Evolutionary conservation across 129 eudicot genomes (phyloP), one percentile per base, ranked within the genome.

Genomic region (Dittrichia graveolens): DNA sequence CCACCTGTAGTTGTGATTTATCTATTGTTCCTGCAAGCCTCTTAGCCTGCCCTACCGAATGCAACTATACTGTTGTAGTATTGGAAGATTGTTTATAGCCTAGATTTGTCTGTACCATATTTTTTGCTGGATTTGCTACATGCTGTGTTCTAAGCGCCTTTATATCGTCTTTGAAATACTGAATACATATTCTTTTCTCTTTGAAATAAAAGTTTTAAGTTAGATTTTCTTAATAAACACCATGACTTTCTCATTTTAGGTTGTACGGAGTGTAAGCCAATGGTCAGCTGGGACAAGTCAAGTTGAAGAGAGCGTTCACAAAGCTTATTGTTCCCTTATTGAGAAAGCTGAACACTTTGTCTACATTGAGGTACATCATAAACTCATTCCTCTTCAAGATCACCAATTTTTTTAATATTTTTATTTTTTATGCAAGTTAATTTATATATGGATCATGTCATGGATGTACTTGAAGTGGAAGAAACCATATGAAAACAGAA

Each of bases 251-350:
- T 14, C 52, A 14, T 72, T 79, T 62, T 86, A 94, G 97, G 84
- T 94, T 54, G 70, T 94, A 53, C 84, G 98, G 78, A 94, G 98
- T 73, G 98, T 90, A 75, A 90, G 96, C 73, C 98, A 90, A 55
- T 94, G 98, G 98, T 94, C 98, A 50, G 98, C 97, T 72, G 98
- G 98, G 41, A 94, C 98, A 43, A 88, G 98, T 77, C 98, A 94
- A 86, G 89, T 86, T 71, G 98, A 94, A 81, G 93, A 90, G 70
- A 94, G 98, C 75, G 88, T 94, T 70, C 98, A 94, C 84, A 90
- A 71, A 64, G 87, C 98, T 76, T 94, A 94, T 78, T 94, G 98
- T 83, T 90, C 95, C 45, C 96, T 90, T 61, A 90, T 94, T 79
- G 98, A 94, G 76, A 90, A 79, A 80, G 98, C 98, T 16, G 97